These are phyloP conservation scores for Citrus mangshanensis DNA, from an alignment of 345 rosid genomes.

Conservation along the genomic window DNA sequence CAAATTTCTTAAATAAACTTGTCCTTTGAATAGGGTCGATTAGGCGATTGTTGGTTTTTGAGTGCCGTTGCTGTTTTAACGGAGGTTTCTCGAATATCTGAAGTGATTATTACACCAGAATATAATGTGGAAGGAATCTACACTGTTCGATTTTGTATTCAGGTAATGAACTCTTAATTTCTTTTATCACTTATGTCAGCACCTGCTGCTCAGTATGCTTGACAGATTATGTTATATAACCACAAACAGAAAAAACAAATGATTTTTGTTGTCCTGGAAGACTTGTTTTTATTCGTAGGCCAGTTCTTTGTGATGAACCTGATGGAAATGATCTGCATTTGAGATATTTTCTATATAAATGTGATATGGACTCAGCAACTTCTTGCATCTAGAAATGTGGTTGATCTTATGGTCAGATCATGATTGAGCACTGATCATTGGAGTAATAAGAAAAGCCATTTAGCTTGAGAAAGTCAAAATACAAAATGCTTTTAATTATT, in stretches of 20 bases:
- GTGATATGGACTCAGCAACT: background rate
- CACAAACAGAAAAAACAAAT: background rate
- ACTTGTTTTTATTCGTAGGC: background rate
- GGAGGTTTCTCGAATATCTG: constrained; percentile 90
- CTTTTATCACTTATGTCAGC: constrained; percentile 1
- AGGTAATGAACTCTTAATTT: constrained; percentile 49
- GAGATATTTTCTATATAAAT: background rate
- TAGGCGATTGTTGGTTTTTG: constrained; percentile 99
- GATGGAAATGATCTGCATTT: background rate
- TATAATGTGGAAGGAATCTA: constrained; percentile 98
- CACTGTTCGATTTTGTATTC: constrained; percentile 98
- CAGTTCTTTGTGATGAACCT: background rate
- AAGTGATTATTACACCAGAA: constrained; percentile 95
- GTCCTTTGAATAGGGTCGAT: constrained; percentile 66
- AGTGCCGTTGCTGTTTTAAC: constrained; percentile 98
- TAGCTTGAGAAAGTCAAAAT: background rate
- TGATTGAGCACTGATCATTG: background rate
- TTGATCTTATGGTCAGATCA: background rate
- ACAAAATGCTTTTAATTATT: background rate
- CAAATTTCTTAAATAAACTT: constrained; percentile 10
- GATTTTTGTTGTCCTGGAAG: background rate
- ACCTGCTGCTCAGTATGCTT: constrained; percentile 10
- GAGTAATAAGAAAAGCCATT: background rate
- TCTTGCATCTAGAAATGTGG: background rate
- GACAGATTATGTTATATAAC: constrained; percentile 1